Percentiles rank a stretch among this genome's conserved stretches.
These are phyloP conservation scores for Euryodendron excelsum DNA, from an alignment of 148 eudicot genomes.

Conservation along the genomic window DNA sequence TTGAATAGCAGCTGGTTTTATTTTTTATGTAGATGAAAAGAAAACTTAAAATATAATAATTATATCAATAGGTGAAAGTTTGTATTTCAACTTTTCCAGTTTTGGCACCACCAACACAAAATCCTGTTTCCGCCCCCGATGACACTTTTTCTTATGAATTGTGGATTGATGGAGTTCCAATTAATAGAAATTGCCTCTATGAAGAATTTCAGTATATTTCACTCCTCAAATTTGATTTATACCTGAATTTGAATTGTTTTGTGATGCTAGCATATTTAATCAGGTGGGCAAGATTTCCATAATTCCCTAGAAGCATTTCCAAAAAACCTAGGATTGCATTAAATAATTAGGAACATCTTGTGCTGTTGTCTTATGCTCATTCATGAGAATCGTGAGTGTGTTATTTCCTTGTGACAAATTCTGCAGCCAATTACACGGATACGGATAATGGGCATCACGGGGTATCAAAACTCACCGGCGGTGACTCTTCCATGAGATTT, in stretches of 20 bases:
- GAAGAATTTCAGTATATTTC: not conserved
- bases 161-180: not conserved
- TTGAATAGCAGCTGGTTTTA: too few relatives aligned
- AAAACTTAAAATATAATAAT: too few relatives aligned
- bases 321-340: not conserved
- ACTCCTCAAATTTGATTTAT: not conserved
- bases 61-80: too few relatives aligned
- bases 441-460: conserved; percentile 74
- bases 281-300: not conserved
- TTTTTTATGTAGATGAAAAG: too few relatives aligned
- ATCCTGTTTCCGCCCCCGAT: too few relatives aligned
- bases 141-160: not conserved
- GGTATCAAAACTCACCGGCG: conserved; percentile 70
- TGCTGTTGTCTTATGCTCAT: not conserved
- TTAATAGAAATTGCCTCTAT: not conserved
- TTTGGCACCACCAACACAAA: too few relatives aligned
- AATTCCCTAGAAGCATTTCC: not conserved
- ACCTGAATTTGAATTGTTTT: not conserved
- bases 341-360: not conserved
- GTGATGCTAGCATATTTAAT: not conserved
- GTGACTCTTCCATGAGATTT: conserved; percentile 36
- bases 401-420: not conserved
- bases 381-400: not conserved
- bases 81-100: too few relatives aligned
- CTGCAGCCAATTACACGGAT: conserved; percentile 83